These are phyloP conservation scores for Plasmopara viticola DNA, from an alignment of 352 stramenopile species.

Conservation along the genomic window DNA sequence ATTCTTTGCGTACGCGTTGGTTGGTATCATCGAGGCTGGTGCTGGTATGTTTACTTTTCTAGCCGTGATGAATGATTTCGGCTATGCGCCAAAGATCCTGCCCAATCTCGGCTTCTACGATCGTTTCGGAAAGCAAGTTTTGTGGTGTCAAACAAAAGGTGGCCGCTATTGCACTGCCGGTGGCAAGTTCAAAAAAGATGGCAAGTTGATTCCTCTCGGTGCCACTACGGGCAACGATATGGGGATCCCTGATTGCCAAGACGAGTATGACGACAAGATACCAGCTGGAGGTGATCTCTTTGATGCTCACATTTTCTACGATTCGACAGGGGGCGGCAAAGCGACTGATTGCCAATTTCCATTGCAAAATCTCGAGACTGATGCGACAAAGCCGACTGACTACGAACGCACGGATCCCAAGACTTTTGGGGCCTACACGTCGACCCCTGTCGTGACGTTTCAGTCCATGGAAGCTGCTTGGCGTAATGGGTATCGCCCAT, in stretches of 20 bases:
- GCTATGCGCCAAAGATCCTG: slow-evolving; percentile 78
- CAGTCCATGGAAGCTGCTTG: slow-evolving; percentile 64
- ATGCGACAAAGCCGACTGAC: slow-evolving; percentile 20
- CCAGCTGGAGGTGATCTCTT: slow-evolving; percentile 55
- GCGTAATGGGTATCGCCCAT: slow-evolving; percentile 64
- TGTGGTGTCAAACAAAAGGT: slow-evolving; percentile 69
- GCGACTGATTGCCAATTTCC: slow-evolving; percentile 80
- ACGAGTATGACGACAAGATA: slow-evolving; percentile 43
- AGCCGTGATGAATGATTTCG: slow-evolving; percentile 86
- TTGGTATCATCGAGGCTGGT: slow-evolving; percentile 82
- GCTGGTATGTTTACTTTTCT: slow-evolving; percentile 88
- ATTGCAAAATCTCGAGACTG: slow-evolving; percentile 61
- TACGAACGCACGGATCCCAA: slow-evolving; percentile 43
- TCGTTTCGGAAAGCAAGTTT: slow-evolving; percentile 80
- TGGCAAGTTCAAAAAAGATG: slow-evolving; percentile 45
- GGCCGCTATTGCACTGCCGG: slow-evolving; percentile 64
- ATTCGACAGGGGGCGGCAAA: slow-evolving; percentile 50
- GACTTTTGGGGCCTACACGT: slow-evolving; percentile 46
- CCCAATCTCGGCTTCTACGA: slow-evolving; percentile 72
- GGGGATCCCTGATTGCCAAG: slow-evolving; percentile 29
- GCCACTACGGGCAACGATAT: slow-evolving; percentile 17
- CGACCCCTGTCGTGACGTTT: slow-evolving; percentile 41
- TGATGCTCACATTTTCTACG: slow-evolving; percentile 77
- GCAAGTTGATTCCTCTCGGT: slow-evolving; percentile 29
- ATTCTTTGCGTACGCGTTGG: slow-evolving; percentile 80